These are phyloP conservation scores for Colletotrichum tanaceti DNA, from an alignment of 2,329 filamentous ascomycete genomes.

Conservation along the genomic window DNA sequence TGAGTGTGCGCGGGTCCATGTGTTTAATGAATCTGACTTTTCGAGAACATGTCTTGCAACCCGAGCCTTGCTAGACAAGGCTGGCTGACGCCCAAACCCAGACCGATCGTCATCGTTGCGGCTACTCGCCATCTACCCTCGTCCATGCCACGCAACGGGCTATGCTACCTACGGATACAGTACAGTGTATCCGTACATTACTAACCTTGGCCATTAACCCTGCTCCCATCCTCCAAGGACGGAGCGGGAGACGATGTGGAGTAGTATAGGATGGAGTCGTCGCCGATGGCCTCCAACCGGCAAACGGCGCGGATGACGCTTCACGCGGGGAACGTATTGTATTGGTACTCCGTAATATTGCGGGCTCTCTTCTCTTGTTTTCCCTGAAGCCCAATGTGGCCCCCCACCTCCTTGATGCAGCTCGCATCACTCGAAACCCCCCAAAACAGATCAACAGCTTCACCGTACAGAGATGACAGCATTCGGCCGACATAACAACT, in stretches of 20 bases:
- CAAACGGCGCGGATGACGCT: conserved; percentile 25
- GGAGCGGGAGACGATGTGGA: conserved; percentile 27
- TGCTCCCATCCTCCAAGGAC: conserved; percentile 20
- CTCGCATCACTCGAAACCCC: conserved; percentile 12
- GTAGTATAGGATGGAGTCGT: conserved; percentile 28
- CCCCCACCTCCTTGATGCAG: conserved; percentile 27
- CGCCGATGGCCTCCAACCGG: conserved; percentile 25
- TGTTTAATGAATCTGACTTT: conserved; percentile 4
- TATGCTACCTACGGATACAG: too few relatives aligned
- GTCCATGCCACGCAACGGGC: conserved; percentile 9
- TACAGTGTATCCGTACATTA: too few relatives aligned
- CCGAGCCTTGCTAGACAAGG: conserved; percentile 12
- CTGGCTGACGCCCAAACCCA: conserved; percentile 22
- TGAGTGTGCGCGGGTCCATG: conserved; percentile 9
- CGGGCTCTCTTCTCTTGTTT: conserved; percentile 8
- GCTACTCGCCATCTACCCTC: conserved; percentile 14
- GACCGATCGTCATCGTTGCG: conserved; percentile 29
- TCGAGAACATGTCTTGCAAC: neutral
- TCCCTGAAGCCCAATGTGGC: conserved; percentile 15
- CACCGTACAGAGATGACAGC: neutral
- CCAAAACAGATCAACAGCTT: neutral
- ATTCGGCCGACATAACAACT: conserved; percentile 3
- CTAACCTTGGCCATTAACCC: neutral
- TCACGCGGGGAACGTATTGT: too few relatives aligned
- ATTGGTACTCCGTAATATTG: too few relatives aligned